Evolutionary conservation across 2,329 filamentous ascomycete genomes (phyloP).

Genomic region (Aspergillus hiratsukae): DNA sequence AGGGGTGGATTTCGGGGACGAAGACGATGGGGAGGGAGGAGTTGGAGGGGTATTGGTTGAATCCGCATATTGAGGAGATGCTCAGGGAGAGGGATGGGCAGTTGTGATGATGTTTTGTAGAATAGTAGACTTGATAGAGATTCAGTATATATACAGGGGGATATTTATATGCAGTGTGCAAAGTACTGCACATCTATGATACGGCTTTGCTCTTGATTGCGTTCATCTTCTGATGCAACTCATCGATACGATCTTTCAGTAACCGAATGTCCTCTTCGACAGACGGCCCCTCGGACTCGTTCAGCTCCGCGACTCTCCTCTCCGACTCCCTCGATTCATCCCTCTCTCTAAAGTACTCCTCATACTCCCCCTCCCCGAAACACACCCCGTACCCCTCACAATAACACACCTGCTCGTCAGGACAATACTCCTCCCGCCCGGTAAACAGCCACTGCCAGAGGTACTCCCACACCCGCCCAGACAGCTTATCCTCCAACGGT

Average conservation of each 20-base stretch:
- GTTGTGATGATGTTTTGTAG: neutral
- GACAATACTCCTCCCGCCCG: constrained; percentile 3
- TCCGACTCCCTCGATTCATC: neutral
- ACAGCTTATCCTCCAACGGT: constrained; percentile 43
- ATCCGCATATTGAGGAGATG: constrained; percentile 37
- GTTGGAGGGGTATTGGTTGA: constrained; percentile 40
- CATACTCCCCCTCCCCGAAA: constrained; percentile 4
- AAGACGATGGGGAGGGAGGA: constrained; percentile 30
- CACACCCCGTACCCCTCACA: constrained; percentile 8
- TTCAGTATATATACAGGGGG: neutral
- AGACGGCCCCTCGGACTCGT: neutral
- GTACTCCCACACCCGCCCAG: constrained; percentile 51
- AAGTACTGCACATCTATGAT: neutral
- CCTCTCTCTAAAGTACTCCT: constrained; percentile 1
- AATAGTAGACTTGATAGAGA: neutral
- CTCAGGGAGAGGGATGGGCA: constrained; percentile 16
- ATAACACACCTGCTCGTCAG: constrained; percentile 6
- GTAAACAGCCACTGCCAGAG: constrained; percentile 42
- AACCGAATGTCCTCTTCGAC: neutral
- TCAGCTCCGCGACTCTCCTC: neutral
- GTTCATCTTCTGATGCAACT: neutral
- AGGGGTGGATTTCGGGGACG: constrained; percentile 39
- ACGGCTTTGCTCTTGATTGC: constrained; percentile 2
- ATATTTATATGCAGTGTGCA: neutral
- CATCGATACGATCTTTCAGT: neutral